Evolutionary conservation across 805 yeast genomes (phyloP).

Genomic region (Sugiyamaella chiloensis): DNA sequence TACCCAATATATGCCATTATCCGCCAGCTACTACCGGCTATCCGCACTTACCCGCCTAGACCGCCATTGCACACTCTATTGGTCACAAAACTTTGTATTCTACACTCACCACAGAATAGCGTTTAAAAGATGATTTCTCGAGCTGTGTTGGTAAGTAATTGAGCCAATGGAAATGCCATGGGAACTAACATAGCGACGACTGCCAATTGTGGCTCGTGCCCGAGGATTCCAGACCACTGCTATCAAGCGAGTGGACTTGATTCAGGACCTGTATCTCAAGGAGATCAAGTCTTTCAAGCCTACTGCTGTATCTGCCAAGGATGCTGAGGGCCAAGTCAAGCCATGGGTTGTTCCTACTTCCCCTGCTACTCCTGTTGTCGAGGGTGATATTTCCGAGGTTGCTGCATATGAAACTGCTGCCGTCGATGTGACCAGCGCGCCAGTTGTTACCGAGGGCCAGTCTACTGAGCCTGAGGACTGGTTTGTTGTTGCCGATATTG

Average conservation of each 20-base stretch:
- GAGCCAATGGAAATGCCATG: no score
- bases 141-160: slow-evolving; percentile 19
- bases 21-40: neutral
- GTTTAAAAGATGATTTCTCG: slow-evolving; percentile 16
- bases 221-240: slow-evolving; percentile 20
- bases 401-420: slow-evolving; percentile 45
- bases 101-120: neutral
- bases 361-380: slow-evolving; percentile 78
- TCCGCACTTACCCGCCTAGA: slow-evolving; percentile 2
- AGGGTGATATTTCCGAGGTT: slow-evolving; percentile 59
- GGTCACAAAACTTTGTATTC: neutral
- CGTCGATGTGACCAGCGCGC: slow-evolving; percentile 34
- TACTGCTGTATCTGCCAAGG: slow-evolving; percentile 64
- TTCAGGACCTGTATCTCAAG: slow-evolving; percentile 80
- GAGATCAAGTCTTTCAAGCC: slow-evolving; percentile 90
- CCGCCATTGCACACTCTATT: neutral
- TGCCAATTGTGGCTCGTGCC: slow-evolving; percentile 13
- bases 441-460: slow-evolving; percentile 22
- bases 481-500: slow-evolving; percentile 41
- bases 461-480: slow-evolving; percentile 35
- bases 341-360: slow-evolving; percentile 80
- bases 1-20: neutral
- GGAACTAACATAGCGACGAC: slow-evolving; percentile 14
- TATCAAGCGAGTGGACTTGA: slow-evolving; percentile 42
- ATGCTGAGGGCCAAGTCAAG: slow-evolving; percentile 74